Base-by-base conservation (phyloP, 306 rosid species). In the Trifolium fragiferum region DNA sequence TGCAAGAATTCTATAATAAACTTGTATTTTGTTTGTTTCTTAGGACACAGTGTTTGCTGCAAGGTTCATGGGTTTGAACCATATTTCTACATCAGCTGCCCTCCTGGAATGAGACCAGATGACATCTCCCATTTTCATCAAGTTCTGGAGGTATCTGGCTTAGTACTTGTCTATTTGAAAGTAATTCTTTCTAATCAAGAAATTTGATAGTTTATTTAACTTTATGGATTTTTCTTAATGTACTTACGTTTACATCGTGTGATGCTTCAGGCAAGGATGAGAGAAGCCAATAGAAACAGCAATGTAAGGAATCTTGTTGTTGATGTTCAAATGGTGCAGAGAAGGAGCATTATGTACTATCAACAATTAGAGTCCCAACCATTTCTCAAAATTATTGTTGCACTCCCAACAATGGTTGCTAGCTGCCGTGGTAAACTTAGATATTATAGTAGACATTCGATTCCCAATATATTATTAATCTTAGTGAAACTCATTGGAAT, bases 51-150 rank as follows among this genome's bases (percentile, higher is more conserved):
- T 75, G 92, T 94, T 53, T 94, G 99, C 81, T 90, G 96, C 87
- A 85, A 90, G 19, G 96, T 92, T 81, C 97, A 94, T 61, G 99
- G 99, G 30, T 94, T 94, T 66, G 97, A 94, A 80, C 99, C 99
- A 27, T 94, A 94, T 78, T 94, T 94, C 81, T 94, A 90, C 82
- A 88, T 90, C 67, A 82, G 78, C 82, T 92, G 96, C 79, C 96
- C 95, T 60, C 85, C 92, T 5, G 97, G 96, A 63, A 90, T 94
- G 99, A 84, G 95, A 66, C 93, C 94, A n/a, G 99, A 94, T 61
- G 95, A 94, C 76, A 87, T 92, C 76, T 85, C 96, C 49, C 67
- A 58, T 57, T 88, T 94, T 75, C 96, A 89, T 82, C 88, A 75
- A 82, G 53, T 16, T 73, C 95, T 94, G 4, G 99, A 94, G 99